Percentiles rank a stretch among this genome's conserved stretches.
Evolutionary conservation across 2,329 filamentous ascomycete species (phyloP).

Genomic region (Talaromyces rugulosus): DNA sequence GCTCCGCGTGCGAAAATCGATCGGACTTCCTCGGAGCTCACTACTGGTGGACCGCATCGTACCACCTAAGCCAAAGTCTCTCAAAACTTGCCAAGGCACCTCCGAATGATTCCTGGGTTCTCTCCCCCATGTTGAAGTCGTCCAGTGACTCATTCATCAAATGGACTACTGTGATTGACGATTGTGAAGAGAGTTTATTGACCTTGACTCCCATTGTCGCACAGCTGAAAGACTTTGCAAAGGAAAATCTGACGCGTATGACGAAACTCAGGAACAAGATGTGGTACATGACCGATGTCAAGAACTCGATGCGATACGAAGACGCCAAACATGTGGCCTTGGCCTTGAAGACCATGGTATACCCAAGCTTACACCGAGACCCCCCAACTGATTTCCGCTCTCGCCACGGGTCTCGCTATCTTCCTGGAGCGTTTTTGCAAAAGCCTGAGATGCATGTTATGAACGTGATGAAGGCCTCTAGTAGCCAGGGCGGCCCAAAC

Average conservation of each 20-base stretch:
- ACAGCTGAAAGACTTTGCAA: slow-evolving; percentile 68
- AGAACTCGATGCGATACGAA: slow-evolving; percentile 82
- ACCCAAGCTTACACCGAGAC: slow-evolving; percentile 37
- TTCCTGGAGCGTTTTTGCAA: slow-evolving; percentile 61
- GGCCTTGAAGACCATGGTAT: slow-evolving; percentile 85
- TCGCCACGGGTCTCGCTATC: slow-evolving; percentile 43
- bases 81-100: slow-evolving; percentile 45
- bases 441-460: slow-evolving; percentile 81
- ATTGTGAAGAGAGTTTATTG: slow-evolving; percentile 52
- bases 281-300: slow-evolving; percentile 96
- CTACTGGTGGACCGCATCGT: slow-evolving; percentile 77
- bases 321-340: slow-evolving; percentile 80
- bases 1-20: slow-evolving; percentile 69
- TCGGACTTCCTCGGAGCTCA: slow-evolving; percentile 82
- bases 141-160: slow-evolving; percentile 29
- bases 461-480: slow-evolving; percentile 76
- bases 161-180: slow-evolving; percentile 29
- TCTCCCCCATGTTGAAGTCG: slow-evolving; percentile 66
- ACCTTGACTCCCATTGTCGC: slow-evolving; percentile 81
- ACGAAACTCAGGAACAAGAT: slow-evolving; percentile 86
- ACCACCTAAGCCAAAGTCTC: slow-evolving; percentile 63
- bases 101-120: slow-evolving; percentile 67
- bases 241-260: slow-evolving; percentile 69
- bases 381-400: slow-evolving; percentile 30
- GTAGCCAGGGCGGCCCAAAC: slow-evolving; percentile 83